These are phyloP conservation scores for Rhizomucor pusillus DNA, from an alignment of 371 early-diverging fungal genomes.

Conservation along the genomic window DNA sequence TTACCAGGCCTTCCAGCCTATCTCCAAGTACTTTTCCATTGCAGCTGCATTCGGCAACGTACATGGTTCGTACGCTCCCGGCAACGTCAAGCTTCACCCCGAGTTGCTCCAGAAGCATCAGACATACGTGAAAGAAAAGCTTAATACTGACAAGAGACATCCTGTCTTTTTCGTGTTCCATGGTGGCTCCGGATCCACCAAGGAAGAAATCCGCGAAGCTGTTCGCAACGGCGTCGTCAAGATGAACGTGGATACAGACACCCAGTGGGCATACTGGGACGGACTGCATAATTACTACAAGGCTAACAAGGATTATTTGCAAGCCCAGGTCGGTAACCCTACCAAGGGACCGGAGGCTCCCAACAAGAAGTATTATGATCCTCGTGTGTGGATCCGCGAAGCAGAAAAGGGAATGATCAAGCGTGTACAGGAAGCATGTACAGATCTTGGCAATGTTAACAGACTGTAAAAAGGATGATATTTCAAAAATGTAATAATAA, in stretches of 20 bases:
- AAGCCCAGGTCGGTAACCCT: constrained; percentile 89
- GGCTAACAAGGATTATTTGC: constrained; percentile 72
- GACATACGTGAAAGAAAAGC: constrained; percentile 68
- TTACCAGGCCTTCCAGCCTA: constrained; percentile 71
- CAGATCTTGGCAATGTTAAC: constrained; percentile 74
- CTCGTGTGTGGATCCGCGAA: constrained; percentile 85
- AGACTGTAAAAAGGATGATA: constrained; percentile 49
- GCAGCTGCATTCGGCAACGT: constrained; percentile 90
- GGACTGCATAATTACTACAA: constrained; percentile 73
- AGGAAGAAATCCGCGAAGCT: constrained; percentile 79
- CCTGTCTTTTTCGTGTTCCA: constrained; percentile 94
- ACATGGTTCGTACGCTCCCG: constrained; percentile 91
- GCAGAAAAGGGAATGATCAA: constrained; percentile 80
- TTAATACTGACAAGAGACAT: constrained; percentile 52
- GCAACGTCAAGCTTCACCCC: constrained; percentile 88
- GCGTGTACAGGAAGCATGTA: constrained; percentile 78
- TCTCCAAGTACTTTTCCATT: constrained; percentile 82
- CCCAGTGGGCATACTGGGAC: constrained; percentile 81
- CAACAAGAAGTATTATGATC: constrained; percentile 94
- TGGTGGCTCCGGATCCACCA: constrained; percentile 87
- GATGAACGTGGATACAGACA: constrained; percentile 89
- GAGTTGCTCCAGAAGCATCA: constrained; percentile 88
- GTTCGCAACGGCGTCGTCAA: constrained; percentile 85
- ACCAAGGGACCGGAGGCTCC: constrained; percentile 86
- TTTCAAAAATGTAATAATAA: too few relatives aligned